Evolutionary conservation across 225 moss, liverwort and hornwort genomes (phyloP), one percentile per base, ranked within the genome.

Genomic region (Neckera pumila): DNA sequence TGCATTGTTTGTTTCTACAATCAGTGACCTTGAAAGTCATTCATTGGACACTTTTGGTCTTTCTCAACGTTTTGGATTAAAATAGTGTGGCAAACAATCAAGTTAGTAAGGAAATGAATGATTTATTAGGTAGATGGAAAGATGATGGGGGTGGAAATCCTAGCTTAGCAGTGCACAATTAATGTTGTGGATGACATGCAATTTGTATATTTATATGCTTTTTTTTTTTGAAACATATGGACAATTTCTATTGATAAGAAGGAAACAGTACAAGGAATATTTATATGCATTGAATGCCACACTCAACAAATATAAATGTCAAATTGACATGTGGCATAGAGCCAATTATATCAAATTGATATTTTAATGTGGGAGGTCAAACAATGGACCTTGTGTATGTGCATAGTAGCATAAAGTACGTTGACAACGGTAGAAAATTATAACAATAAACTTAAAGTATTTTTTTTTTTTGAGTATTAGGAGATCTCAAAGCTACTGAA

Each of bases 21-120:
- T 7, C 45, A 45, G 0, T 45, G 28, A 45, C 6, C 1, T 0
- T 45, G 2, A 3, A 45, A 16, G 17, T 28, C 10, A 28, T 45
- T 45, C 17, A 17, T 45, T 28, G 10, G 4, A 4, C 3, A 17
- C 3, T 45, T 73, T 43, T 13, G 17, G 8, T 45, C 9, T 2
- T 43, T 72, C 17, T 6, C 6, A 43, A 6, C 1, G 0, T 17
- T 45, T 27, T 17, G 28, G 17, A 6, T 72, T 28, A 6, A 17
- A 28, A 43, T 17, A 28, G 1, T 43, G 10, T 43, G 4, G 3
- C 43, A 2, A 5, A 27, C 38, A 38, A 69, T 22, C 7, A 27
- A 9, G 0, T 27, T 28, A 72, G 0, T 9, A 72, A 27, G 9
- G 47, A 10, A 47, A 47, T 2, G 7, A 47, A 47, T 47, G 47